Evolutionary conservation across 331 rosid genomes (phyloP).

Genomic region (Malus hybrid): DNA sequence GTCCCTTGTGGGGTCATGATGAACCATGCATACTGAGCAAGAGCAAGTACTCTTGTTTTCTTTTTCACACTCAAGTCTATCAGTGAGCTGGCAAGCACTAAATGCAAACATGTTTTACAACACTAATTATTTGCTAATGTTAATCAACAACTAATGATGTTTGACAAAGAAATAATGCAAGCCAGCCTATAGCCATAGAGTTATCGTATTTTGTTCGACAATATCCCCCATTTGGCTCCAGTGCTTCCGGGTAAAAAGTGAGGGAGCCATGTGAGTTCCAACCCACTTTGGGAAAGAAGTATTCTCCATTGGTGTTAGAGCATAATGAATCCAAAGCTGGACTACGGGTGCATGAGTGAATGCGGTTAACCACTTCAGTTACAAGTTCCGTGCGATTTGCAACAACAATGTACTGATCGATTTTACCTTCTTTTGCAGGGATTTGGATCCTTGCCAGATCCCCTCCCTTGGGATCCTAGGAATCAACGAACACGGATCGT

Average conservation of each 20-base stretch:
- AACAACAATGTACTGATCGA: neutral
- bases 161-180: neutral
- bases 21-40: conserved; percentile 5
- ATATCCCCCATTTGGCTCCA: neutral
- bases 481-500: too few relatives aligned
- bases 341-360: too few relatives aligned
- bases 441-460: too few relatives aligned
- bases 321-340: too few relatives aligned
- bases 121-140: neutral
- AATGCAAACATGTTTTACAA: neutral
- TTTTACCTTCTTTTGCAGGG: neutral
- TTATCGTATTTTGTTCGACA: neutral
- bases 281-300: neutral
- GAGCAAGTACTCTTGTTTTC: conserved; percentile 9
- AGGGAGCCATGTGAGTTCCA: conserved; percentile 4
- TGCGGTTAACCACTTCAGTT: too few relatives aligned
- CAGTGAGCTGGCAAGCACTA: conserved; percentile 32
- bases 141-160: neutral
- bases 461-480: too few relatives aligned
- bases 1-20: conserved; percentile 30
- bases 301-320: neutral
- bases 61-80: conserved; percentile 2
- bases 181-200: neutral
- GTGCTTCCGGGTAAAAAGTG: neutral
- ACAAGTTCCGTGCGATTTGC: neutral